Conservation (phyloP, 768 basidiomycete genomes). For the Boletus rufocinnamomeus region DNA sequence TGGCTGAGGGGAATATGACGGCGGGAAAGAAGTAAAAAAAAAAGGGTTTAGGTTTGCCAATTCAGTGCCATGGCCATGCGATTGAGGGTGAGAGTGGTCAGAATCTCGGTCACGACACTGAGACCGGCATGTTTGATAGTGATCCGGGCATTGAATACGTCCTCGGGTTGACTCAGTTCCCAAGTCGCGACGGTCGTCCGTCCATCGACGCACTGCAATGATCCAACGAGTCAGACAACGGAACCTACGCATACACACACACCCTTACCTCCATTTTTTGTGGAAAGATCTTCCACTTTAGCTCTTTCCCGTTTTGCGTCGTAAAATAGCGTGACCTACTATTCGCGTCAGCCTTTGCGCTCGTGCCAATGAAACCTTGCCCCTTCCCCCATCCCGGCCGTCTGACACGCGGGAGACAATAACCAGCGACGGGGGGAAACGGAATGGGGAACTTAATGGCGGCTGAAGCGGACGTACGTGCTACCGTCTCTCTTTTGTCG, state of each 20-base stretch:
- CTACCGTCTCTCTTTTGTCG: constrained; percentile 61
- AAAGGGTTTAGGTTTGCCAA: constrained; percentile 41
- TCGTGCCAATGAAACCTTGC: too few species aligned
- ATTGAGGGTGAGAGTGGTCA: constrained; percentile 74
- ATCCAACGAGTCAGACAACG: constrained; percentile 1
- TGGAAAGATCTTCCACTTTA: constrained; percentile 71
- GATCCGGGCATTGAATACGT: constrained; percentile 60
- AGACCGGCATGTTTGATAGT: constrained; percentile 60
- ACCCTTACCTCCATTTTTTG: constrained; percentile 65
- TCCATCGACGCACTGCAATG: constrained; percentile 60
- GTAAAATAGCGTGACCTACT: constrained; percentile 74
- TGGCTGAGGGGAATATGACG: background rate
- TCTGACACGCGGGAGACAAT: background rate
- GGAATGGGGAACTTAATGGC: background rate
- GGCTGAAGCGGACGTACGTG: constrained; percentile 46
- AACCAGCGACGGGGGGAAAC: background rate
- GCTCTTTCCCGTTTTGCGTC: constrained; percentile 65
- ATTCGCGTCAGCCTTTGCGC: background rate
- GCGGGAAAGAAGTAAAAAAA: background rate
- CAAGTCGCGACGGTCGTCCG: constrained; percentile 64
- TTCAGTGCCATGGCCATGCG: constrained; percentile 63
- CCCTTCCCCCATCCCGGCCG: background rate
- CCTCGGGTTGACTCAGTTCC: constrained; percentile 60
- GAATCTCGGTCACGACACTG: constrained; percentile 69
- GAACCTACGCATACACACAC: background rate